These are phyloP conservation scores for Primulina tabacum DNA, from an alignment of 257 asterid species.

Conservation along the genomic window DNA sequence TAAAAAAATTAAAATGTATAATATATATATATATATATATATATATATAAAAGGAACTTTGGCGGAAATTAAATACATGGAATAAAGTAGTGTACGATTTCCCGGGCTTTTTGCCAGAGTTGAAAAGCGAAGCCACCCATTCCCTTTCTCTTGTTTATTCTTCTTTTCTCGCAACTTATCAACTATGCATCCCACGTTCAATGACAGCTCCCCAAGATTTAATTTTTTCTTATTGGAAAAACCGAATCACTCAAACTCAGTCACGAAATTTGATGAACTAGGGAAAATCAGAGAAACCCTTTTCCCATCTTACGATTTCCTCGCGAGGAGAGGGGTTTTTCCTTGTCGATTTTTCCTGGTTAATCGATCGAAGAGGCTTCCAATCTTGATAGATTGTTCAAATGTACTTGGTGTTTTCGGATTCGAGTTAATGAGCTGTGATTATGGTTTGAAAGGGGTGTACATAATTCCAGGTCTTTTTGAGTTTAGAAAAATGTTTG, in stretches of 20 bases:
- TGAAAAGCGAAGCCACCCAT: slow-evolving; percentile 4
- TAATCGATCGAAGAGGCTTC: slow-evolving; percentile 6
- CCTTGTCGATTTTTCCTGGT: slow-evolving; percentile 1
- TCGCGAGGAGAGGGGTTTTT: slow-evolving; percentile 25
- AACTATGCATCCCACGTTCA: slow-evolving; percentile 60
- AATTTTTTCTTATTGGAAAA: slow-evolving; percentile 8
- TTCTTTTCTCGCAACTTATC: slow-evolving; percentile 8
- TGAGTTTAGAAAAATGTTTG: slow-evolving; percentile 48
- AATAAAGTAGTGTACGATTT: neutral
- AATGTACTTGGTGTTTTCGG: neutral
- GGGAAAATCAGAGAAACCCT: slow-evolving; percentile 36
- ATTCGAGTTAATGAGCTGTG: neutral
- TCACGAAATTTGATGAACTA: slow-evolving; percentile 16
- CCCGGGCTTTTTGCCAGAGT: slow-evolving; percentile 15
- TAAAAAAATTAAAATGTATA: too few species aligned
- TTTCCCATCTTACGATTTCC: slow-evolving; percentile 1
- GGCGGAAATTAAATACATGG: too few species aligned
- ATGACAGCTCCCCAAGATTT: slow-evolving; percentile 14
- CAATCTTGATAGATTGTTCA: neutral
- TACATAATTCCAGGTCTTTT: slow-evolving; percentile 53
- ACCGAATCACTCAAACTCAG: slow-evolving; percentile 1
- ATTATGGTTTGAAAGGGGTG: slow-evolving; percentile 34
- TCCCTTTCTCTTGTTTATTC: slow-evolving; percentile 15
- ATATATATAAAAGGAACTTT: too few species aligned
- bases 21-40: too few species aligned